Evolutionary conservation across 768 basidiomycete species (phyloP).

Genomic region (Lactarius evosmus): DNA sequence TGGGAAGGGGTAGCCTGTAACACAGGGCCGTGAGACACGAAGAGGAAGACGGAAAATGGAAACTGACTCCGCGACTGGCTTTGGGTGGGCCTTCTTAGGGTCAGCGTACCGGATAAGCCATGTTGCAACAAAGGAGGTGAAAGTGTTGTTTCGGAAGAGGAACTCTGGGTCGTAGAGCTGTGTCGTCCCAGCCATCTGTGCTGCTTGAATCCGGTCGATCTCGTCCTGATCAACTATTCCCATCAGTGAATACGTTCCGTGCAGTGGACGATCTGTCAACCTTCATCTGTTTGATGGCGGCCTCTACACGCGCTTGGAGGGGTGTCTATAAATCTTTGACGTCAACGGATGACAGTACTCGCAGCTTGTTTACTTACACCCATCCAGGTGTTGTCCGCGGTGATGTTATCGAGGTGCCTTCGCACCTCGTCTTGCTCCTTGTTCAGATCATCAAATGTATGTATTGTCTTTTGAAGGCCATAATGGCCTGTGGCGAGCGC

Average conservation of each 20-base stretch:
- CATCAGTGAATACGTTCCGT: background rate
- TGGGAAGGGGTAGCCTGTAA: conserved; percentile 77
- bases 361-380: conserved; percentile 49
- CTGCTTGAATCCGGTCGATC: conserved; percentile 63
- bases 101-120: conserved; percentile 94
- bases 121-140: conserved; percentile 86
- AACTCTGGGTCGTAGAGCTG: conserved; percentile 87
- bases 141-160: conserved; percentile 71
- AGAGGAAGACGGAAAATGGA: background rate
- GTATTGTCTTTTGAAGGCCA: conserved; percentile 79
- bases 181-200: conserved; percentile 76
- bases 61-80: conserved; percentile 60
- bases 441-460: conserved; percentile 65
- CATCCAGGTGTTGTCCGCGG: conserved; percentile 78
- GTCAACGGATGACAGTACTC: conserved; percentile 4
- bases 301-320: conserved; percentile 71
- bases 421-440: conserved; percentile 77
- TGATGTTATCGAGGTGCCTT: conserved; percentile 69
- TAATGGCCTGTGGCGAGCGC: conserved; percentile 85
- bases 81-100: conserved; percentile 74
- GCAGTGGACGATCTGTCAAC: background rate
- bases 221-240: conserved; percentile 48
- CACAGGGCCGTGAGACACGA: background rate
- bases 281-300: conserved; percentile 74
- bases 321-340: conserved; percentile 49